Base-by-base conservation (phyloP, 2,329 filamentous ascomycete species). In the Aspergillus alliaceus region DNA sequence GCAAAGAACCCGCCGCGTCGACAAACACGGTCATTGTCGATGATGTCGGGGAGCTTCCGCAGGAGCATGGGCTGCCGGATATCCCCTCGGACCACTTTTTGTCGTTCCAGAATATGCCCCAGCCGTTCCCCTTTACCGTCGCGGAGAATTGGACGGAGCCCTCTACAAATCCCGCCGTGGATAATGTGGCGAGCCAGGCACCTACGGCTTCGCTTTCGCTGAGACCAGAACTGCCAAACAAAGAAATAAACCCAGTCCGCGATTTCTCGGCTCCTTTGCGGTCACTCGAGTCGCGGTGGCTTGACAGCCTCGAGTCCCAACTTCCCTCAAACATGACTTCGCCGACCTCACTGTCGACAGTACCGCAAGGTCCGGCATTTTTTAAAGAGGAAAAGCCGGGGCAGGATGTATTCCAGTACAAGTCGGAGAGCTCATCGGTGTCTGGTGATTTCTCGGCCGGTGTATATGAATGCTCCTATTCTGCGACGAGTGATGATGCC, bases 391-490 rank as follows among this genome's bases (percentile, higher is more conserved):
- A 60, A 15, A 61, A 54, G 22, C 59, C 53, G 11, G 62, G 54
- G 6, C 62, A 64, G n/a, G 72, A 74, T 4, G 60, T 59, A n/a
- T 69, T 71, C 37, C 69, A 73, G 27, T 70, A 68, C 53, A 70
- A 69, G 56, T 74, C 73, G 0, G 72, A 74, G 48, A 74, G 64
- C 54, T 73, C 73, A 24, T 75, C 73, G 0, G 68, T 72, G n/a
- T 69, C 72, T 4, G 72, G 69, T 15, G 73, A 75, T 51, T 12
- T 72, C 18, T 59, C 72, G 12, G 11, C 27, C n/a, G 66, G 64
- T 14, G 56, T 69, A 22, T 71, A 72, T 40, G 72, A 75, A 29
- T 68, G 62, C 56, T 65, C 72, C 20, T 74, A 69, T 56, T 70
- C 72, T 6, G 62, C 66, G 6, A 68, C 69, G 6, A 70, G 64